Base-by-base conservation (phyloP, 2,329 filamentous ascomycete genomes). In the Alternaria dauci region DNA sequence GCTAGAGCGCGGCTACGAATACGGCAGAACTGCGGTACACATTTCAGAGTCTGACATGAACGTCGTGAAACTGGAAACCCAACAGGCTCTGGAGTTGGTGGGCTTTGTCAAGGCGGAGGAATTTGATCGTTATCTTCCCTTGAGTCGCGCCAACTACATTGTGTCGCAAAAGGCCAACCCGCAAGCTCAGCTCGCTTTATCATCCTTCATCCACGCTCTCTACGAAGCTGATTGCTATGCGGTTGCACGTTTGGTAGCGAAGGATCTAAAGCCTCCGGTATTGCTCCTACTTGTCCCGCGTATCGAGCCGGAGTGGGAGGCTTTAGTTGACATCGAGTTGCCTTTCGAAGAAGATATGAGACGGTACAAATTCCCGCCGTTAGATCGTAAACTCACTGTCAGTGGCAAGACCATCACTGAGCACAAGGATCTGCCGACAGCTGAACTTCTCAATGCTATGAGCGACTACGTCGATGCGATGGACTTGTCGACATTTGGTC, bases 331-430 rank as follows among this genome's bases (percentile, higher is more conserved):
- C 73, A 86, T 96, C 1, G 93, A 95, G 36, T 83, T 98, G 6
- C 95, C 95, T 0, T 99, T 97, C 72, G 90, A 93, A 2, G 95
- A 99, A 81, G 95, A 99, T 73, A 84, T 97, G 48, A 88, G 95
- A 36, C 86, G 86, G n/a, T 98, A 97, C 76, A 90, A 89, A 59
- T 99, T 99, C 68, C 93, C 95, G 6, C 92, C 94, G 0, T 81
- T 99, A 11, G 94, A 97, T 75, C 91, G 88, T 63, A 90, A 98
- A 28, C 81, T 97, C 61, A 97, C 94, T 0, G 86, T 96, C n/a
- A 93, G 89, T 11, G 94, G 94, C 1, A 91, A 92, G 65, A 85
- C 87, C 8, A 82, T 97, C 50, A 91, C 87, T 11, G 89, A 94
- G 69, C 94, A 99, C 71, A 90, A 92, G 36, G 89, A 96, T 61